Base-by-base conservation (phyloP, 345 rosid genomes). In the Adansonia digitata region DNA sequence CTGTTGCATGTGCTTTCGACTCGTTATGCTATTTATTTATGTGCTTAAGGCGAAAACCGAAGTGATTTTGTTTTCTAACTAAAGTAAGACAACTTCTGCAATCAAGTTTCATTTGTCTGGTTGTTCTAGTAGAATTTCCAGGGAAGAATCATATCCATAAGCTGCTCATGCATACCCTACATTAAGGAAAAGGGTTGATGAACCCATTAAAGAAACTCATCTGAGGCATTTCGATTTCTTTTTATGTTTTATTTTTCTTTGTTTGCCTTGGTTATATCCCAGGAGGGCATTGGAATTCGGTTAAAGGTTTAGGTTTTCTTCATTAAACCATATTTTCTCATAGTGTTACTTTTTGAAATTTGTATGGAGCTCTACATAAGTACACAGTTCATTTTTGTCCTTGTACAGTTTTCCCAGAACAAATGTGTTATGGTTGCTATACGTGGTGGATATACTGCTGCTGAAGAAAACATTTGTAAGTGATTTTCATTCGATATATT, bases 381-480 rank as follows among this genome's bases (percentile, higher is more conserved):
- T 24, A 20, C 27, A 17, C n/a, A 24, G 29, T 72, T 67, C 24
- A 69, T 57, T 73, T 67, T 75, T 57, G 59, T 69, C 31, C 29
- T 43, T 86, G 68, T 62, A 71, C 94, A 95, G 97, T 81, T 93
- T 91, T 45, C 89, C 98, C 15, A 89, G 82, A 79, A 95, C 98
- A 51, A 95, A 95, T 80, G 94, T 93, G 77, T 75, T 95, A 14
- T 95, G 98, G 98, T 75, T 93, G 87, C 75, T 87, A 46, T 95
- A 95, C 80, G 84, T 95, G 81, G 91, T 91, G 73, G 98, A 90
- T 74, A 88, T 86, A 73, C 73, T 95, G 76, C 97, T 93, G 42
- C 73, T 83, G 65, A 91, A 93, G 89, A 95, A 95, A 83, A 88
- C 97, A 62, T 95, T 86, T 71, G 98, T 90, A 85, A 93, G 99